phyloP scores from a whole-genome alignment of 495 filamentous ascomycete genomes.

The Penicillium parvum region DNA sequence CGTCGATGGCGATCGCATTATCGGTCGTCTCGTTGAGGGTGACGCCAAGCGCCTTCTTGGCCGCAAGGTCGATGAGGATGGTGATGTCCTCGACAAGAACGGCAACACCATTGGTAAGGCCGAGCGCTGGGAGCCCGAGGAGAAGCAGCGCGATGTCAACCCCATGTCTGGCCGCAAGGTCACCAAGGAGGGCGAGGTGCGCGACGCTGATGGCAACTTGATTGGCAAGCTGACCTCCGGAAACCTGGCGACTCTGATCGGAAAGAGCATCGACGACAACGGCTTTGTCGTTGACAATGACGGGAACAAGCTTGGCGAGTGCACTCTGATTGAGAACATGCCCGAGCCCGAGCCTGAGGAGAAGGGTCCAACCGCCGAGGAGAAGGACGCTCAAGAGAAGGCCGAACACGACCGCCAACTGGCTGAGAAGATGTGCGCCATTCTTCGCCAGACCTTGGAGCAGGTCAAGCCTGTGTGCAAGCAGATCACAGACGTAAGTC shows the following conservation, averaged over 20 bases:
- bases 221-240: constrained; percentile 76
- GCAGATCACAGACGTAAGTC: constrained; percentile 72
- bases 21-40: constrained; percentile 70
- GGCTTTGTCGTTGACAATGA: constrained; percentile 81
- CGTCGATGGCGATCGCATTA: constrained; percentile 57
- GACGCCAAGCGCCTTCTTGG: constrained; percentile 69
- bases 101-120: constrained; percentile 79
- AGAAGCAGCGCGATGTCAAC: constrained; percentile 60
- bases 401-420: constrained; percentile 66
- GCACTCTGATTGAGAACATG: constrained; percentile 73
- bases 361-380: constrained; percentile 40
- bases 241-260: constrained; percentile 62
- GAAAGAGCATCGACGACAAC: constrained; percentile 80
- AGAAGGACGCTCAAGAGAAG: constrained; percentile 52
- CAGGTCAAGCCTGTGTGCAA: constrained; percentile 80
- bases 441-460: constrained; percentile 76
- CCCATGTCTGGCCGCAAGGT: constrained; percentile 74
- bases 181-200: constrained; percentile 78
- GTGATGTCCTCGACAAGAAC: constrained; percentile 75
- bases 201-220: constrained; percentile 74
- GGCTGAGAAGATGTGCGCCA: constrained; percentile 69
- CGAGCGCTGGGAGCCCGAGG: constrained; percentile 76
- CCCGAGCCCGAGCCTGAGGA: constrained; percentile 42
- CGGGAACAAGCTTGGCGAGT: constrained; percentile 75
- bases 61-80: constrained; percentile 75